Percentiles rank a stretch among this genome's conserved stretches.
Evolutionary conservation across 495 filamentous ascomycete genomes (phyloP).

Genomic region (Chaetomium fimeti): DNA sequence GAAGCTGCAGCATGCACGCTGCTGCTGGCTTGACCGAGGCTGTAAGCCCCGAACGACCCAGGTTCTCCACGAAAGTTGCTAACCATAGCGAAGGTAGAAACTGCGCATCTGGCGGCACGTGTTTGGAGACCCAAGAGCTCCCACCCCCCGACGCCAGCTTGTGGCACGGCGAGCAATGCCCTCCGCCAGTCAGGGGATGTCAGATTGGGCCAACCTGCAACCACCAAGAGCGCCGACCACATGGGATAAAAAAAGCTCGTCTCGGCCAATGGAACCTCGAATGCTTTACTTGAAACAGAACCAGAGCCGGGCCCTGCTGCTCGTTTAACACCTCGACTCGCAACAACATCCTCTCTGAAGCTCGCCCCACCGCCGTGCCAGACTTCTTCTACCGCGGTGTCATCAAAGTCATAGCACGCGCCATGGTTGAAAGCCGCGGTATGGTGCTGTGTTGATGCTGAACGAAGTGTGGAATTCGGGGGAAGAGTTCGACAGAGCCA

Average conservation of each 20-base stretch:
- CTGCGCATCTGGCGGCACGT: slow-evolving; percentile 4
- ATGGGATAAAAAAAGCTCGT: slow-evolving; percentile 8
- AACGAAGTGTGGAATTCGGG: background rate
- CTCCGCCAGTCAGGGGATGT: slow-evolving; percentile 13
- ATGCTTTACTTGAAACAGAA: slow-evolving; percentile 4
- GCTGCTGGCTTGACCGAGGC: background rate
- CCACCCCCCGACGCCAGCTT: slow-evolving; percentile 7
- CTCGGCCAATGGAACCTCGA: background rate
- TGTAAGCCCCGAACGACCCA: background rate
- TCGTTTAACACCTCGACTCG: background rate
- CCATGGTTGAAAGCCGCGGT: background rate
- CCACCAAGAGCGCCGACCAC: slow-evolving; percentile 8
- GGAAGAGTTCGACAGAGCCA: background rate
- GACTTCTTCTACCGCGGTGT: background rate
- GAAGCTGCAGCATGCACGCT: background rate
- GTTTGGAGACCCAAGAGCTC: slow-evolving; percentile 3
- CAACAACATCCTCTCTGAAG: background rate
- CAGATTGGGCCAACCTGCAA: background rate
- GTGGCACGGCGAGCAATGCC: slow-evolving; percentile 25
- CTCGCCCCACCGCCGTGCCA: background rate
- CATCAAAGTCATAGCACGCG: background rate
- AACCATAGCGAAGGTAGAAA: background rate
- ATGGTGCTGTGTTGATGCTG: background rate
- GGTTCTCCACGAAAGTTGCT: background rate
- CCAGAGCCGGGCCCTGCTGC: background rate